Evolutionary conservation across 2,329 filamentous ascomycete genomes (phyloP), one percentile per base, ranked within the genome.

Genomic region (Penicillium aurantiogriseum): DNA sequence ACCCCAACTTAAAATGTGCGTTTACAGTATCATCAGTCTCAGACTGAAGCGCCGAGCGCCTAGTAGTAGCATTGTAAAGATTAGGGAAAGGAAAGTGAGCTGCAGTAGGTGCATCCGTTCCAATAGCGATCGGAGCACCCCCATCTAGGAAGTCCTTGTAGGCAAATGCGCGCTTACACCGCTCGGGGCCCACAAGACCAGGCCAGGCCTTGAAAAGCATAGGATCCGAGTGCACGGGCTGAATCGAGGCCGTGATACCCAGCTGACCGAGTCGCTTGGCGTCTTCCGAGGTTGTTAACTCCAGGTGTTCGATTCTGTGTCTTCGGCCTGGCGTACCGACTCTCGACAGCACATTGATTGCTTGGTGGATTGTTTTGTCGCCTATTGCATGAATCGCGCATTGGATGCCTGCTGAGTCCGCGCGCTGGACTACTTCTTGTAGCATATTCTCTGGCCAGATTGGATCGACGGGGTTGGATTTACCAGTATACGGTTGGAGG

Each of bases 351-450:
- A 73, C 73, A 48, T 81, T 74, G 60, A 82, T 77, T 15, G 79
- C 78, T 51, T 76, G 76, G 36, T 73, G 71, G 3, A 81, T 72
- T 4, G 80, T 76, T 51, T 67, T 68, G 56, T 82, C 80, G n/a
- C 80, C 80, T 56, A 82, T 82, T 5, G 80, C 80, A 58, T 82
- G 80, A 11, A 82, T 69, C 0, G 80, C 80, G 55, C 78, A 80
- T 63, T 82, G 80, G 0, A 82, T 67, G 0, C 74, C 75, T 2
- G 77, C 77, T 4, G 67, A 60, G 43, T 76, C 76, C 4, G 80
- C 79, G 45, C 72, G 75, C 45, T 74, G 67, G 7, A 81, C 75
- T 0, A 81, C 79, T 2, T 74, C 73, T 23, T 63, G 66, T 3
- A 82, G 70, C 67, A 74, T 73, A 15, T 74, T 67, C 6, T 69